Conservation (phyloP, 2,329 filamentous ascomycete genomes). For the Colletotrichum australisinense region DNA sequence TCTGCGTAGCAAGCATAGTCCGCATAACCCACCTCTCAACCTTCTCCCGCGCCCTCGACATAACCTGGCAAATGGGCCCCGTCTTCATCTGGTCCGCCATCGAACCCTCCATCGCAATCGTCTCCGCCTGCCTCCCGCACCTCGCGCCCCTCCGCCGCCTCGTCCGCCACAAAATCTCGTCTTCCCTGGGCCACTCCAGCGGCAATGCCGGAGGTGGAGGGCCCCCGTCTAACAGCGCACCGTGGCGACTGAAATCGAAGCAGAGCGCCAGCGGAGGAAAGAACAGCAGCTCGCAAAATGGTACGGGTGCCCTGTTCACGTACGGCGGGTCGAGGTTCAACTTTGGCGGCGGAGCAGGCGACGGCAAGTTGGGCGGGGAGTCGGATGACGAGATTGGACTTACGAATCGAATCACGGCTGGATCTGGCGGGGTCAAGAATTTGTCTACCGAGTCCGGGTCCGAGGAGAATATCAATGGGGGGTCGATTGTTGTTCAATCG, state of each 20-base stretch:
- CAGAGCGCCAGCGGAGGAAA: not conserved
- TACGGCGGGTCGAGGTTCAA: constrained; percentile 21
- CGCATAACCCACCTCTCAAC: constrained; percentile 22
- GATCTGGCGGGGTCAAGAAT: not conserved
- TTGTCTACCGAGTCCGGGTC: not conserved
- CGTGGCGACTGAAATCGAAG: constrained; percentile 6
- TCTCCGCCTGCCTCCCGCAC: constrained; percentile 52
- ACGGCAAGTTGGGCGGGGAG: not conserved
- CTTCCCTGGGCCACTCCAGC: not conserved
- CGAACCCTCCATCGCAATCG: constrained; percentile 52
- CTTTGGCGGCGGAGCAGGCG: constrained; percentile 3
- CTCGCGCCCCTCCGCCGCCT: constrained; percentile 42
- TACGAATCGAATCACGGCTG: not conserved
- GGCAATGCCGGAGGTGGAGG: not conserved
- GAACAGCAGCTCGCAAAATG: constrained; percentile 1
- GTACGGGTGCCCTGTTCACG: constrained; percentile 15
- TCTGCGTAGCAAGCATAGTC: constrained; percentile 26
- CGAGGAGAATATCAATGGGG: constrained; percentile 37
- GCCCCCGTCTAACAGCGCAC: not conserved
- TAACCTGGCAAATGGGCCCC: constrained; percentile 34
- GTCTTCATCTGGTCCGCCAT: constrained; percentile 51
- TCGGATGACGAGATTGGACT: constrained; percentile 27
- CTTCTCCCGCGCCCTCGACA: constrained; percentile 20
- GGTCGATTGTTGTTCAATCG: not conserved
- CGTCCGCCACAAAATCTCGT: constrained; percentile 9